These are phyloP conservation scores for Populus nigra DNA, from an alignment of 345 rosid species.

Conservation along the genomic window DNA sequence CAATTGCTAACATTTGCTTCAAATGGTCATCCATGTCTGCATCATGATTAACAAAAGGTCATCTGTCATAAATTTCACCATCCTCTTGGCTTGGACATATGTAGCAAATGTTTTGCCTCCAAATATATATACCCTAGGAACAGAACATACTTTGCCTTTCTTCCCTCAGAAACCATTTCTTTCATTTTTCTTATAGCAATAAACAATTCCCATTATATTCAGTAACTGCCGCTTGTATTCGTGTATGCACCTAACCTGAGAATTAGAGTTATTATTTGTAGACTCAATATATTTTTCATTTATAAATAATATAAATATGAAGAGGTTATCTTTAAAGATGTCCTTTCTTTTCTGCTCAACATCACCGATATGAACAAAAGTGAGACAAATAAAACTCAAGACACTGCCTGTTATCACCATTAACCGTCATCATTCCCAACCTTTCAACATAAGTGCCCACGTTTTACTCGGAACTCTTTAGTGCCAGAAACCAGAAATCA, in stretches of 20 bases:
- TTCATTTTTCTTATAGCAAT: conserved; percentile 77
- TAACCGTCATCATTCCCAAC: background rate
- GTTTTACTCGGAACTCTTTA: background rate
- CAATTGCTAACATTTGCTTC: conserved; percentile 25
- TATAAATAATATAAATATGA: too few species aligned
- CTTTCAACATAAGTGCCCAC: background rate
- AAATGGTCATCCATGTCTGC: conserved; percentile 69
- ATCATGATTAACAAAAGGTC: conserved; percentile 63
- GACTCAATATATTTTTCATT: too few species aligned
- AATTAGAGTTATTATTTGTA: background rate
- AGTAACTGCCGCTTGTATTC: conserved; percentile 75
- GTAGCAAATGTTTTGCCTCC: conserved; percentile 89
- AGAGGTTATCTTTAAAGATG: background rate
- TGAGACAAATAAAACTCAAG: background rate
- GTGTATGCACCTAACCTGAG: conserved; percentile 74
- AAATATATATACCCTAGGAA: conserved; percentile 59
- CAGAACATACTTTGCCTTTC: conserved; percentile 51
- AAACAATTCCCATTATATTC: conserved; percentile 68
- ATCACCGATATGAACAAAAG: background rate
- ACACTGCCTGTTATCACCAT: too few species aligned
- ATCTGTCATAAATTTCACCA: conserved; percentile 69
- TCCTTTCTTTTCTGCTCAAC: background rate
- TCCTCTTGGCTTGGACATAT: conserved; percentile 78
- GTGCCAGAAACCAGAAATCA: background rate
- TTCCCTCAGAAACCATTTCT: conserved; percentile 58